Base-by-base conservation (phyloP, 768 basidiomycete genomes). In the Suillus discolor region DNA sequence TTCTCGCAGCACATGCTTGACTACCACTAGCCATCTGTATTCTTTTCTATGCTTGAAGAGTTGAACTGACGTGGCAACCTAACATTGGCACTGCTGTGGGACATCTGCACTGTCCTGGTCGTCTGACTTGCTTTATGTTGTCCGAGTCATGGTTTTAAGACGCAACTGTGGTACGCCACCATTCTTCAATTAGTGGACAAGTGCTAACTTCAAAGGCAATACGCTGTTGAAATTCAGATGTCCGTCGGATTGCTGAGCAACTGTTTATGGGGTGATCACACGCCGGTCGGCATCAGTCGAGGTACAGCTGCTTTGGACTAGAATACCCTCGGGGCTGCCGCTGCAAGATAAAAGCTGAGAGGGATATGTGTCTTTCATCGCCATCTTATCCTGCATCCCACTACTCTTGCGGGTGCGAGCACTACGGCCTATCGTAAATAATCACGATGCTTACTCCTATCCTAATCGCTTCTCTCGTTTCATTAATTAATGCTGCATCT, bases 401-500 rank as follows among this genome's bases (percentile, higher is more conserved):
- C 18, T 42, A 18, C 9, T 59, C 25, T 60, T 39, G 15, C 18
- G 39, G 5, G 59, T 28, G 25, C 9, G 16, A 59, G 23, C 39
- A 28, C 25, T 18, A 25, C 38, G 38, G 38, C 38, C 31, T 23
- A 59, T 59, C 23, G 57, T 25, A 9, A 39, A 59, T 59, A 25
- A 59, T 18, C 23, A 59, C 39, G 18, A 75, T 74, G 73, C 39
- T 63, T 61, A 45, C 36, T 60, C 31, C 42, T 38, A 36, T 68
- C 16, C 15, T 65, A 47, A 61, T 54, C 6, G 13, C 70, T 18
- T 68, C 70, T 3, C 23, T 65, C 51, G 20, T 67, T 28, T 55
- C 66, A 3, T 49, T 59, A n/a, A 20, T 54, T 25, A 31, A 66
- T 61, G 73, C 71, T 39, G 74, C 65, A 36, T 61, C 65, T 15